Evolutionary conservation across 1,139 yeast genomes (phyloP).

Genomic region (Candida neerlandica): DNA sequence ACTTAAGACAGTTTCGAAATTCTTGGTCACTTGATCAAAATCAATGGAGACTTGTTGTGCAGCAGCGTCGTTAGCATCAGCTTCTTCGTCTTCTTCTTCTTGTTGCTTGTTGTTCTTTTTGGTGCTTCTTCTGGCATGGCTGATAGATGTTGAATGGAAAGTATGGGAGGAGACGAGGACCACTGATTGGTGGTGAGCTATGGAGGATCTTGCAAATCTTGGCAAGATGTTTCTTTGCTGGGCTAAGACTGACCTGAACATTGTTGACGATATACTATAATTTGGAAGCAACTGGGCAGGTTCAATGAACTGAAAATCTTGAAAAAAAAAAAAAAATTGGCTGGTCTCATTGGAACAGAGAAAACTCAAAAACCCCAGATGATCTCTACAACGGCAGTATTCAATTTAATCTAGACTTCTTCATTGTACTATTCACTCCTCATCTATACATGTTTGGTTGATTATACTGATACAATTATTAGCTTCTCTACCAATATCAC

Average conservation of each 20-base stretch:
- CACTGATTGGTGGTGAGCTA: neutral
- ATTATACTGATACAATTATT: constrained; percentile 28
- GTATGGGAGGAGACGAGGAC: neutral
- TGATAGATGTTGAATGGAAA: constrained; percentile 9
- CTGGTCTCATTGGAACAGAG: neutral
- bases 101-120: constrained; percentile 21
- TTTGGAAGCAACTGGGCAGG: neutral
- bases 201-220: neutral
- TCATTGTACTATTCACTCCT: neutral
- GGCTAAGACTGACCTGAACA: constrained; percentile 9
- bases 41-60: constrained; percentile 24
- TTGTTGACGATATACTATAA: neutral
- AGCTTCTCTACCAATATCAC: constrained; percentile 69
- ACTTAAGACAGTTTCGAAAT: constrained; percentile 53
- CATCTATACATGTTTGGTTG: constrained; percentile 1
- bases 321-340: neutral
- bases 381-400: neutral
- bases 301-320: neutral
- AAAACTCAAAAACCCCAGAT: neutral
- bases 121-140: constrained; percentile 17
- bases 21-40: constrained; percentile 43
- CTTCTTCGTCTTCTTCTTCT: constrained; percentile 21
- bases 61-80: constrained; percentile 20
- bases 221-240: neutral
- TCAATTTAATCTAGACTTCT: neutral